Evolutionary conservation across 139 green algal species (phyloP).

Genomic region (Asterochloris sp.): DNA sequence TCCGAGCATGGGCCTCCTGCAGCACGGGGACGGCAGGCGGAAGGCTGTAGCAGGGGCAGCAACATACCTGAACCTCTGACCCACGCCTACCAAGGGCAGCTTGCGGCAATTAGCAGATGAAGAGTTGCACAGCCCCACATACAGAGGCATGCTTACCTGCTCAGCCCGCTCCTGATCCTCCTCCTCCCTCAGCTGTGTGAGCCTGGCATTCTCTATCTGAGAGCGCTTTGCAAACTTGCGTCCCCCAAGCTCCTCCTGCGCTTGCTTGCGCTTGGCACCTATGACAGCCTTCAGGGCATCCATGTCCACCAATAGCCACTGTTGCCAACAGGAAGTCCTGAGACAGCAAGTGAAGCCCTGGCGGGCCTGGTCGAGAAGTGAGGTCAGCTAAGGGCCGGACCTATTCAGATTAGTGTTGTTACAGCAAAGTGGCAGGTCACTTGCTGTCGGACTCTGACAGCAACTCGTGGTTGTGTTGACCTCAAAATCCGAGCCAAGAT

Average conservation of each 20-base stretch:
- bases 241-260: conserved; percentile 32
- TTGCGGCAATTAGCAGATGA: not conserved
- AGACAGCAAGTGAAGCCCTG: not conserved
- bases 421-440: too few relatives aligned
- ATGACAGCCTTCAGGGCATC: conserved; percentile 35
- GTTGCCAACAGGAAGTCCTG: not conserved
- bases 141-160: conserved; percentile 28
- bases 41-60: not conserved
- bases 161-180: conserved; percentile 32
- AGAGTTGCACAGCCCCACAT: not conserved
- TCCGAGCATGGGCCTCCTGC: not conserved
- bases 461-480: too few relatives aligned
- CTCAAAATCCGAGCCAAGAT: too few relatives aligned
- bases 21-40: not conserved
- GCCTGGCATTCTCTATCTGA: conserved; percentile 37
- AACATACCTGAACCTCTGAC: too few relatives aligned
- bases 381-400: too few relatives aligned
- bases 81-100: too few relatives aligned
- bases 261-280: conserved; percentile 36
- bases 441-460: too few relatives aligned
- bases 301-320: not conserved
- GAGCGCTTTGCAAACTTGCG: conserved; percentile 43
- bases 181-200: conserved; percentile 40
- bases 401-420: too few relatives aligned
- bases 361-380: too few relatives aligned